These are phyloP conservation scores for Aciculoconidium aculeatum DNA, from an alignment of 805 yeast genomes.

Conservation along the genomic window DNA sequence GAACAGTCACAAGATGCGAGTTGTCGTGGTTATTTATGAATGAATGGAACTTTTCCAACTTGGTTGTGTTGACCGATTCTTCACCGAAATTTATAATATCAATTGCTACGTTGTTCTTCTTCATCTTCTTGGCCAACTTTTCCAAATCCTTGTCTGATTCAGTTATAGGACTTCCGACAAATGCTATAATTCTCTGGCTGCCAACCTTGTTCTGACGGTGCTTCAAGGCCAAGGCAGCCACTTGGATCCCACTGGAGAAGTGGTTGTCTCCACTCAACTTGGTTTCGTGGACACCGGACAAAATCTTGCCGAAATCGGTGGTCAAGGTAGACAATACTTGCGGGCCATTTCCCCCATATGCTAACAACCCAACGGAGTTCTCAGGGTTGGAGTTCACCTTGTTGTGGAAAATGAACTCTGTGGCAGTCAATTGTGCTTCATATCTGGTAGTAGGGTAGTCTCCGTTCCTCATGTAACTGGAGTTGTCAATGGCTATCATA, in stretches of 20 bases:
- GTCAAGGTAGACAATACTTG: constrained; percentile 87
- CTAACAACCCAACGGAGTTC: constrained; percentile 84
- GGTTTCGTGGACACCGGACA: constrained; percentile 78
- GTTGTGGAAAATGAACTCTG: constrained; percentile 77
- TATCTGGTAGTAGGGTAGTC: constrained; percentile 85
- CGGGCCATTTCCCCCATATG: constrained; percentile 81
- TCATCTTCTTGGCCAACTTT: constrained; percentile 83
- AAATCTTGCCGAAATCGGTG: constrained; percentile 76
- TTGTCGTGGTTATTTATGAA: constrained; percentile 71
- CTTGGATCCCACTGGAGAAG: constrained; percentile 80
- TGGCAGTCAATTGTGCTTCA: constrained; percentile 89
- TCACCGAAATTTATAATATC: constrained; percentile 93
- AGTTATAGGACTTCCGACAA: constrained; percentile 80
- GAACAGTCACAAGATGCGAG: constrained; percentile 77
- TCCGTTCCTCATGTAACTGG: constrained; percentile 94
- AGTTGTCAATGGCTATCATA: constrained; percentile 90
- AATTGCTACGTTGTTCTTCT: constrained; percentile 85
- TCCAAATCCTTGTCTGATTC: constrained; percentile 69
- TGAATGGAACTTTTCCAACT: constrained; percentile 72
- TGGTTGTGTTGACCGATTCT: constrained; percentile 66
- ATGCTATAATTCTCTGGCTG: constrained; percentile 81
- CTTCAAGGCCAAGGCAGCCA: constrained; percentile 84
- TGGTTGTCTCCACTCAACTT: constrained; percentile 63
- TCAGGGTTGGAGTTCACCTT: constrained; percentile 90
- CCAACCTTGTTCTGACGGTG: constrained; percentile 95